Percentiles rank a stretch among this genome's conserved stretches.
Evolutionary conservation across 1,284 basidiomycete species (phyloP).

Genomic region (Sanghuangporus weigelae): DNA sequence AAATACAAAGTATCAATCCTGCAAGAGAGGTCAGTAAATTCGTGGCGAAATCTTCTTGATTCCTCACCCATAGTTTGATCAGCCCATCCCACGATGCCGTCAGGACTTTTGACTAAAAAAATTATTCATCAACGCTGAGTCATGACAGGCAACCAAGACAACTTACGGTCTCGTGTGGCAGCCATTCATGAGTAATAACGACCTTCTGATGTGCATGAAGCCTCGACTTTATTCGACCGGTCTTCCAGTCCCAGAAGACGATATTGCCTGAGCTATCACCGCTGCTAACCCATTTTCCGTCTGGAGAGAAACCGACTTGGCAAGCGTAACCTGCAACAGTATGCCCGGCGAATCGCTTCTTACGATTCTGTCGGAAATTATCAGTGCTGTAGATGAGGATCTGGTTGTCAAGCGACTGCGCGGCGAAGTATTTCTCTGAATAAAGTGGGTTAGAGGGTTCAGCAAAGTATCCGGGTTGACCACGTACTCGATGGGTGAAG

Average conservation of each 20-base stretch:
- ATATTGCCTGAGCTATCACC: conserved; percentile 94
- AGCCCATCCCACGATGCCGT: conserved; percentile 97
- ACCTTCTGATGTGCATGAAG: conserved; percentile 90
- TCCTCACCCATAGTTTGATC: conserved; percentile 87
- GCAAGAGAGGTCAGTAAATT: background rate
- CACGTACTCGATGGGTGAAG: conserved; percentile 87
- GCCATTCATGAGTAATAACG: conserved; percentile 95
- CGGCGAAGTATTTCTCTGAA: conserved; percentile 91
- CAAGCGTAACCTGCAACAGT: conserved; percentile 96
- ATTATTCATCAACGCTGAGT: conserved; percentile 4
- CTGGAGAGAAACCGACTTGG: conserved; percentile 94
- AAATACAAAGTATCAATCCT: background rate
- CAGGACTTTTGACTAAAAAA: conserved; percentile 80
- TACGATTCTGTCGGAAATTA: conserved; percentile 95
- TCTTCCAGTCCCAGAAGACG: conserved; percentile 99
- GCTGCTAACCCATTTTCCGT: conserved; percentile 95
- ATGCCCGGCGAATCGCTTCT: conserved; percentile 97
- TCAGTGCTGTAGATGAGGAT: conserved; percentile 96
- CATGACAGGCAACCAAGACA: conserved; percentile 12
- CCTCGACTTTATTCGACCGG: conserved; percentile 87
- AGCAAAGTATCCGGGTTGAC: background rate
- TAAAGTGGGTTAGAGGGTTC: conserved; percentile 15
- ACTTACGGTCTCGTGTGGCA: conserved; percentile 94
- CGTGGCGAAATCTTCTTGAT: background rate
- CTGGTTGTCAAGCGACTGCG: conserved; percentile 97